These are phyloP conservation scores for Penicillium antarcticum DNA, from an alignment of 495 filamentous ascomycete species.

Conservation along the genomic window DNA sequence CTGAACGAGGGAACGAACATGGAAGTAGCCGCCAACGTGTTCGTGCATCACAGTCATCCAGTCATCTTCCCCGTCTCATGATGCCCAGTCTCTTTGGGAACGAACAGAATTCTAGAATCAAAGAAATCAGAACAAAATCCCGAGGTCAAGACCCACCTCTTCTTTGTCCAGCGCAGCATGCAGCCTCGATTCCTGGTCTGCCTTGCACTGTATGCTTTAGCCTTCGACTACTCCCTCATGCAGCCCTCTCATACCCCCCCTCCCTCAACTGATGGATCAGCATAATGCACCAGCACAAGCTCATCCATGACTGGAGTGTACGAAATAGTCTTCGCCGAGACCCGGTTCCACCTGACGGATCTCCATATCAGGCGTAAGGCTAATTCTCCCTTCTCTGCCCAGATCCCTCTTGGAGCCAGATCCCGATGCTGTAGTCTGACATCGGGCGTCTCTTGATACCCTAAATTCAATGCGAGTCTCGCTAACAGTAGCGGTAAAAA, in stretches of 20 bases:
- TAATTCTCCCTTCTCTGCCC: not conserved
- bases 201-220: not conserved
- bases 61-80: not conserved
- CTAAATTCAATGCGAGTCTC: not conserved
- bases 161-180: conserved; percentile 1
- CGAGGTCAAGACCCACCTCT: not conserved
- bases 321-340: not conserved
- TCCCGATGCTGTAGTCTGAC: not conserved
- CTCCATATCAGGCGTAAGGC: conserved; percentile 4
- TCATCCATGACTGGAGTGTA: not conserved
- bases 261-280: not conserved
- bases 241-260: not conserved
- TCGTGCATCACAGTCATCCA: not conserved
- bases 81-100: not conserved
- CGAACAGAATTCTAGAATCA: not conserved
- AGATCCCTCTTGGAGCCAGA: not conserved
- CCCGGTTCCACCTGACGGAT: conserved; percentile 2
- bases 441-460: not conserved
- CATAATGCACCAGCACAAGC: not conserved
- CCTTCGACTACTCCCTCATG: not conserved
- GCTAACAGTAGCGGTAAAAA: not conserved
- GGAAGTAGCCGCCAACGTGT: not conserved
- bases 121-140: not conserved
- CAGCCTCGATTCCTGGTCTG: not conserved
- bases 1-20: no score